Evolutionary conservation across 202 grass and related monocot genomes (phyloP), one percentile per base, ranked within the genome.

Genomic region (Schoenoplectus tabernaemontani): DNA sequence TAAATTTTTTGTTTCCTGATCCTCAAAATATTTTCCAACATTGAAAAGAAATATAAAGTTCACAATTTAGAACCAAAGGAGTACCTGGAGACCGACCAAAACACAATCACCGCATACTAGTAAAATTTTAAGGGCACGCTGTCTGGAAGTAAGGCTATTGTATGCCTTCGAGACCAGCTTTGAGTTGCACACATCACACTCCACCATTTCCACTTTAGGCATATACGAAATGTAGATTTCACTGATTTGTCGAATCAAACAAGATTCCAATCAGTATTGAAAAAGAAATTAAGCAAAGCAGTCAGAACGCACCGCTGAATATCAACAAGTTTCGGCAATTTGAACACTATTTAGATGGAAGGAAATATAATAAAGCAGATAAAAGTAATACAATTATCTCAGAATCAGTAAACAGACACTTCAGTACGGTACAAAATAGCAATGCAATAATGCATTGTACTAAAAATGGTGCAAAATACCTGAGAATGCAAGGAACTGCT

Each of bases 111-210:
- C 96, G 13, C 77, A 79, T 33, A 99, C 96, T 19, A 99, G 91
- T 63, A 99, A 82, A 59, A 91, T 70, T 70, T 93, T 99, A 32
- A 99, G 90, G 33, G 87, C 96, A 37, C 90, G 85, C 74, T 92
- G 86, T 82, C 82, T 88, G 57, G 96, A 95, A 39, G 96, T 95
- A 9, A 94, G 88, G 81, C 57, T 91, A 51, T 88, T 87, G 69
- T 96, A 99, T 77, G 96, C 96, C 81, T 94, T 98, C 46, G 96
- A 95, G 67, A 92, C 91, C 76, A 99, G 78, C 86, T 92, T 99
- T 15, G 96, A 85, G 78, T 86, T 90, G 71, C 92, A 99, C 59
- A 88, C 88, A 74, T 80, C 87, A 76, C 96, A 99, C 90, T 95
- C 96, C 59, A 90, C 82, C 81, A 92, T 89, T 69, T 84, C 85